Evolutionary conservation across 2,329 filamentous ascomycete genomes (phyloP).

Genomic region (Penicillium sp.): DNA sequence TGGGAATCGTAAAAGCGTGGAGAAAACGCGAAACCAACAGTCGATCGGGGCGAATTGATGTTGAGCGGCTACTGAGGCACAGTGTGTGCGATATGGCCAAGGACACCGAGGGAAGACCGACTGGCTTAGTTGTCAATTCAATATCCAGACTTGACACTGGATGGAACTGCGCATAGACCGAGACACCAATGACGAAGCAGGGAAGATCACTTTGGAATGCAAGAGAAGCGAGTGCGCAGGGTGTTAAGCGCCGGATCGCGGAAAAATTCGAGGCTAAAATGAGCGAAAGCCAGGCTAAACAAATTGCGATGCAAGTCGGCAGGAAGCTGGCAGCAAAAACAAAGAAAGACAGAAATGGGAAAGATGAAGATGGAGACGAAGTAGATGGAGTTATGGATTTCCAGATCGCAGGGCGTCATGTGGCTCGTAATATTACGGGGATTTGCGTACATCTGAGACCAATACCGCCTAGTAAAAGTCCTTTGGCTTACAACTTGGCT

Average conservation of each 20-base stretch:
- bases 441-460: conserved; percentile 9
- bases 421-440: conserved; percentile 25
- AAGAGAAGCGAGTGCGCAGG: conserved; percentile 13
- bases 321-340: not conserved
- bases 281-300: not conserved
- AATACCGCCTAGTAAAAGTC: not conserved
- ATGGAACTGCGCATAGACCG: conserved; percentile 8
- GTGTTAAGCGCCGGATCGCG: conserved; percentile 21
- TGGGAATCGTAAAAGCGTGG: not conserved
- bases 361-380: conserved; percentile 1
- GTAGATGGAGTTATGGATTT: conserved; percentile 18
- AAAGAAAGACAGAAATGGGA: conserved; percentile 5
- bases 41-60: conserved; percentile 1
- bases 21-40: not conserved
- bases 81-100: not conserved
- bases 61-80: not conserved
- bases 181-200: conserved; percentile 2
- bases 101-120: conserved; percentile 5
- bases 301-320: not conserved
- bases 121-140: not conserved
- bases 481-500: not conserved
- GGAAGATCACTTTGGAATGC: conserved; percentile 15
- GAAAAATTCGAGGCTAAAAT: not conserved
- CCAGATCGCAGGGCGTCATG: conserved; percentile 20
- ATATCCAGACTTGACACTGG: not conserved